Base-by-base conservation (phyloP, 306 rosid species). In the Nissolia schottii region DNA sequence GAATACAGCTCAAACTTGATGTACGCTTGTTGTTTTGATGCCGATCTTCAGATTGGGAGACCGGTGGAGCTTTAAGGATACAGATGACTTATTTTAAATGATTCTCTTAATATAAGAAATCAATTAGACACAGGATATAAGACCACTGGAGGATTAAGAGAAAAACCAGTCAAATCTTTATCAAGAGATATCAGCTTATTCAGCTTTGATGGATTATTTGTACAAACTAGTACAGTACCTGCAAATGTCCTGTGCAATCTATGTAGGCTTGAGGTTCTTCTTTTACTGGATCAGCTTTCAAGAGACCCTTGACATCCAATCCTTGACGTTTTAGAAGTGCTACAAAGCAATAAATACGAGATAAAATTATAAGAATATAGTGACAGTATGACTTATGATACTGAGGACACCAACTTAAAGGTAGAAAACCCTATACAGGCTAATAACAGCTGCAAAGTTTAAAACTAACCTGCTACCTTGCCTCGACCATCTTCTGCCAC, bases 291-390 rank as follows among this genome's bases (percentile, higher is more conserved):
- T 89, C 96, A 67, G 89, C 70, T 85, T 95, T 95, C 85, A 95
- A 22, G 46, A 95, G 91, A 70, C 99, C 99, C 90, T 92, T 95
- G 81, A 95, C 99, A 68, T 95, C 84, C 77, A 95, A 82, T 68
- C 99, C 99, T 92, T 92, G 97, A 73, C 99, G 97, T 80, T 88
- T 88, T 73, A 95, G 81, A 79, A 95, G 97, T 76, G 99, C 99
- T 95, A 79, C 73, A 80, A 65, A 48, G 67, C 20, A 71, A 80
- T 76, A 22, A 62, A 79, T 37, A 59, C 46, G 16, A 60, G 19
- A 73, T 34, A 25, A 64, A 71, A 64, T 67, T 73, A 77, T 59
- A 67, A 65, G 38, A 64, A 61, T 31, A 35, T 25, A 12, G 50
- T n/a, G 28, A 63, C 41, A 31, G 40, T 27, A 27, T 3, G 54